Conservation (phyloP, 2,329 filamentous ascomycete genomes). For the Fusarium solani-melongenae region DNA sequence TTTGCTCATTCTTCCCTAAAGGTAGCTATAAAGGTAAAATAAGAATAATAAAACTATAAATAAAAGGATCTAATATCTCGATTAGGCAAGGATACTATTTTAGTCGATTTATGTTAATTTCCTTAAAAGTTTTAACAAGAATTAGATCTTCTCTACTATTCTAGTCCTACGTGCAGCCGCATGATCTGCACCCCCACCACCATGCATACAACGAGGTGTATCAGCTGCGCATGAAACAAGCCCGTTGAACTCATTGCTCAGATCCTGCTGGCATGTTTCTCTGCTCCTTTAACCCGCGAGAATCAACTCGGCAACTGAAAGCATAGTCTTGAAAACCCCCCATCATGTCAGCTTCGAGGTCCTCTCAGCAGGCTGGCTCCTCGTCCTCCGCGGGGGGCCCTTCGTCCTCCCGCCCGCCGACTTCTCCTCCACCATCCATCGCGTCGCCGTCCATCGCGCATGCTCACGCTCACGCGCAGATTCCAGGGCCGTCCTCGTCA, state of each 20-base stretch:
- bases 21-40: not conserved
- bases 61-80: not conserved
- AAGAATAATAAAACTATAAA: not conserved
- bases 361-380: slow-evolving; percentile 20
- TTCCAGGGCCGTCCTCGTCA: not conserved
- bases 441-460: slow-evolving; percentile 37
- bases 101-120: not conserved
- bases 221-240: slow-evolving; percentile 15
- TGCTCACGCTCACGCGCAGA: slow-evolving; percentile 32
- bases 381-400: slow-evolving; percentile 20
- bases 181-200: slow-evolving; percentile 35
- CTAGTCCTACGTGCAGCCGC: slow-evolving; percentile 2
- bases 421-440: slow-evolving; percentile 40
- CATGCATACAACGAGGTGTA: slow-evolving; percentile 14
- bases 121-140: not conserved
- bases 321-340: not conserved
- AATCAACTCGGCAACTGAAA: not conserved
- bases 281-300: not conserved
- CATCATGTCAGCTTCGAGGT: slow-evolving; percentile 22
- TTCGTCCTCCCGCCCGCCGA: slow-evolving; percentile 38
- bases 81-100: not conserved
- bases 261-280: not conserved
- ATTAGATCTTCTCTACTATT: not conserved
- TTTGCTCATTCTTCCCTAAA: not conserved
- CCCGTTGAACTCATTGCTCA: not conserved